Percentiles rank a stretch among this genome's conserved stretches.
phyloP scores from a whole-genome alignment of 2,329 filamentous ascomycete species.

The Onygenales sp. region DNA sequence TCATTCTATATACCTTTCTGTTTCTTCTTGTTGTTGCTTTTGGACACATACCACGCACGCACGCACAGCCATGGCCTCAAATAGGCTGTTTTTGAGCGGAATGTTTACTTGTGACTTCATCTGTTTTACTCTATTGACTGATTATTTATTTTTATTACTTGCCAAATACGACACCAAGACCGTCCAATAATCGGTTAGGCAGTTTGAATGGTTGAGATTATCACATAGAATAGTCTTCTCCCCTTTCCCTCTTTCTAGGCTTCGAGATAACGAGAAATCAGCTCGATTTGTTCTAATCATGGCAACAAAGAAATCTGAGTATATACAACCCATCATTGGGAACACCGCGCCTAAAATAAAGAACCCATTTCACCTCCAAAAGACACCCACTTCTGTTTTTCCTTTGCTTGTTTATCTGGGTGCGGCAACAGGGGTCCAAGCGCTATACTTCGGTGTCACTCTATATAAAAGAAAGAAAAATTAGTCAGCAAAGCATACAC shows the following conservation, averaged over 20 bases:
- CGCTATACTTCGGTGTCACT: slow-evolving; percentile 24
- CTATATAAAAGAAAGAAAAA: slow-evolving; percentile 12
- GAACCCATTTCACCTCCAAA: too few relatives aligned
- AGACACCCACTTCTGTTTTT: too few relatives aligned
- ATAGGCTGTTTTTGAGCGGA: slow-evolving; percentile 9
- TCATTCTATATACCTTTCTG: not conserved
- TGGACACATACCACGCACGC: not conserved
- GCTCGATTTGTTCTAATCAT: too few relatives aligned
- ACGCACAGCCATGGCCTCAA: too few relatives aligned
- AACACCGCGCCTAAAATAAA: too few relatives aligned
- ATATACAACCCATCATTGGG: not conserved
- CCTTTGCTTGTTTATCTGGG: slow-evolving; percentile 9
- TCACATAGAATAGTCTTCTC: not conserved
- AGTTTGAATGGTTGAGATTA: not conserved
- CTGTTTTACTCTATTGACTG: not conserved
- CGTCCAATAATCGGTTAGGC: too few relatives aligned
- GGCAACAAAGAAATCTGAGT: not conserved
- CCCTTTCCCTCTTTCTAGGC: too few relatives aligned
- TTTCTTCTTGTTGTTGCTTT: slow-evolving; percentile 2
- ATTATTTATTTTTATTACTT: not conserved
- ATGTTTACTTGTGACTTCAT: slow-evolving; percentile 19
- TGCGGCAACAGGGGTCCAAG: slow-evolving; percentile 25
- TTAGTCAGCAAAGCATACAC: not conserved
- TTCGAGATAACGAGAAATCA: too few relatives aligned
- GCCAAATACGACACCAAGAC: not conserved